Conservation (phyloP, 2,329 filamentous ascomycete genomes). For the Cercospora zeina region DNA sequence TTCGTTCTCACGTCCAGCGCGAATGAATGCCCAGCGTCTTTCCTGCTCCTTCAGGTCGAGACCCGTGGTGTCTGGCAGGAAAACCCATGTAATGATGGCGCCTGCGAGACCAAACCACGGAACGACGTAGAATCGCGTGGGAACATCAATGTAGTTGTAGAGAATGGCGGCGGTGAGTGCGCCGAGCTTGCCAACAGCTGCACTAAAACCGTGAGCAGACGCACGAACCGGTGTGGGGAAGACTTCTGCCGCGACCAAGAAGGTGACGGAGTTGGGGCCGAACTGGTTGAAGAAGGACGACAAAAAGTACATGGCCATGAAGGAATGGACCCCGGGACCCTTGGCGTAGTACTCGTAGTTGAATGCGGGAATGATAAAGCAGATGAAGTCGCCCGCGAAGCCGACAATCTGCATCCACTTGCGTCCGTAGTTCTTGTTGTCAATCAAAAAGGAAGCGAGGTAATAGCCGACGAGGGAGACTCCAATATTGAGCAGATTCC, state of each 20-base stretch:
- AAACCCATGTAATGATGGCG: conserved; percentile 77
- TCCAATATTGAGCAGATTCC: conserved; percentile 87
- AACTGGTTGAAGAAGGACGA: conserved; percentile 99
- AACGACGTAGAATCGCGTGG: conserved; percentile 85
- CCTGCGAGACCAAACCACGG: conserved; percentile 93
- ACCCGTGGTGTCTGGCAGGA: conserved; percentile 94
- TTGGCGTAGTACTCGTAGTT: conserved; percentile 79
- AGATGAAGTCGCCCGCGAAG: conserved; percentile 88
- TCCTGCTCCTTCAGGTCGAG: conserved; percentile 97
- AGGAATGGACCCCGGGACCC: conserved; percentile 71
- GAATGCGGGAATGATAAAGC: conserved; percentile 91
- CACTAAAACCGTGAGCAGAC: conserved; percentile 92
- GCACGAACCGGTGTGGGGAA: conserved; percentile 92
- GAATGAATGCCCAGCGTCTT: conserved; percentile 86
- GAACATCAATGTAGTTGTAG: conserved; percentile 89
- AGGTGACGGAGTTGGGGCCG: conserved; percentile 92
- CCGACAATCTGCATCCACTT: conserved; percentile 96
- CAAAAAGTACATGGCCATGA: conserved; percentile 98
- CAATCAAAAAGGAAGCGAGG: conserved; percentile 80
- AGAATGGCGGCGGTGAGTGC: conserved; percentile 83
- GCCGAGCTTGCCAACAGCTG: conserved; percentile 83
- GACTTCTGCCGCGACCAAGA: conserved; percentile 94
- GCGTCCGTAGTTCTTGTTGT: conserved; percentile 94
- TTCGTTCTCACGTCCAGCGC: conserved; percentile 71
- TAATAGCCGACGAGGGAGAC: conserved; percentile 90